Conservation (phyloP, 1,284 basidiomycete genomes). For the Fomitopsis betulina region DNA sequence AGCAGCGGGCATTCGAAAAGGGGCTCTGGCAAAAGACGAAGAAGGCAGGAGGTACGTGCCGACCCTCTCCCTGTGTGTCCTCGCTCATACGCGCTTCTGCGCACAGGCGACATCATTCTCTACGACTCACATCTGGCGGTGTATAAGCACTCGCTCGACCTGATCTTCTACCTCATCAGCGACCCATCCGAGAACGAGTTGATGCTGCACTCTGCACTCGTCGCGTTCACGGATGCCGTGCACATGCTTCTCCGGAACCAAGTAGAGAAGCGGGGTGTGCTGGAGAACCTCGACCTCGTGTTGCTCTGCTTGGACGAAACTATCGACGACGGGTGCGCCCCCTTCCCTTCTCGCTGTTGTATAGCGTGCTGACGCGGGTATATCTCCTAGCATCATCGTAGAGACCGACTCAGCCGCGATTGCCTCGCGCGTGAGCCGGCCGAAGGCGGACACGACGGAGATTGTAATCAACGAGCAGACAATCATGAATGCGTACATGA, state of each 20-base stretch:
- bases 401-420: conserved; percentile 96
- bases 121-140: conserved; percentile 90
- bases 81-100: neutral
- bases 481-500: conserved; percentile 87
- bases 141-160: conserved; percentile 92
- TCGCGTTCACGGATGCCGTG: conserved; percentile 84
- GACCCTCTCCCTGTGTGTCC: neutral
- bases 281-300: conserved; percentile 95
- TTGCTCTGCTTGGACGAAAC: conserved; percentile 95
- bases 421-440: conserved; percentile 90
- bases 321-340: conserved; percentile 86
- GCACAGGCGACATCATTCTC: conserved; percentile 88
- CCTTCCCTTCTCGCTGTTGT: too few species aligned
- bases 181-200: conserved; percentile 92
- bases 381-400: conserved; percentile 76
- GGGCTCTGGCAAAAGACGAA: conserved; percentile 94
- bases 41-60: conserved; percentile 77
- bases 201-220: conserved; percentile 86
- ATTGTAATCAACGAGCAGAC: conserved; percentile 99
- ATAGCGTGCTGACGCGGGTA: neutral
- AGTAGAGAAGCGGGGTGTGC: conserved; percentile 91
- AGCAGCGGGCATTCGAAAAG: conserved; percentile 95
- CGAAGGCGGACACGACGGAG: conserved; percentile 90
- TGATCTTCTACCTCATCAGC: conserved; percentile 93
- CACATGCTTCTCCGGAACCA: conserved; percentile 85